A percentile compares a stretch with the other conserved stretches of the same genome.
Evolutionary conservation across 106 monocot species (phyloP).

Genomic region (Ottelia alismoides): DNA sequence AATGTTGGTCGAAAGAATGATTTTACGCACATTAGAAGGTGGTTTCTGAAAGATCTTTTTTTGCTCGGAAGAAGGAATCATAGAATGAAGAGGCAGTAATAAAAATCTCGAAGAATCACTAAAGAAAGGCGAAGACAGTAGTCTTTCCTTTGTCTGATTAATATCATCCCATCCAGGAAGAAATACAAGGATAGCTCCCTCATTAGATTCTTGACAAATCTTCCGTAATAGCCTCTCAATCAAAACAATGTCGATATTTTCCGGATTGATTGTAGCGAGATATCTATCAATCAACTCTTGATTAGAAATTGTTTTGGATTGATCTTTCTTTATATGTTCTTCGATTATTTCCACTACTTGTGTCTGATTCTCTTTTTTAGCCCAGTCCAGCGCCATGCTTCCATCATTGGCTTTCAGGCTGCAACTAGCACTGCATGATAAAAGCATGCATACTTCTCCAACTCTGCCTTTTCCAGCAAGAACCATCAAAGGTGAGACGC

Average conservation of each 20-base stretch:
- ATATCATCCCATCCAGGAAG: conserved; percentile 99
- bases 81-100: conserved; percentile 75
- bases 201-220: conserved; percentile 71
- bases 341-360: conserved; percentile 54
- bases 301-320: conserved; percentile 32
- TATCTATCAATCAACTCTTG: conserved; percentile 64
- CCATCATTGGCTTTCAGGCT: conserved; percentile 54
- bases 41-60: conserved; percentile 82
- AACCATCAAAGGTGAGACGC: conserved; percentile 82
- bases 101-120: conserved; percentile 49
- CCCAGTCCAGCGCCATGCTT: conserved; percentile 70
- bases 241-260: conserved; percentile 65
- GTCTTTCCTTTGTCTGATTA: conserved; percentile 54
- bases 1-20: conserved; percentile 95
- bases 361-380: conserved; percentile 47
- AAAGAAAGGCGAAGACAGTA: conserved; percentile 57
- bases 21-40: conserved; percentile 63
- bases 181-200: conserved; percentile 87
- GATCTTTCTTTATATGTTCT: conserved; percentile 44
- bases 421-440: conserved; percentile 73
- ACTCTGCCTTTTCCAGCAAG: conserved; percentile 65
- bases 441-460: conserved; percentile 79
- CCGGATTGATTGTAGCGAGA: conserved; percentile 59
- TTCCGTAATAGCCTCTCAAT: conserved; percentile 57
- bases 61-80: conserved; percentile 89